Base-by-base conservation (phyloP, 805 yeast genomes). In the Kazachstania africana region DNA sequence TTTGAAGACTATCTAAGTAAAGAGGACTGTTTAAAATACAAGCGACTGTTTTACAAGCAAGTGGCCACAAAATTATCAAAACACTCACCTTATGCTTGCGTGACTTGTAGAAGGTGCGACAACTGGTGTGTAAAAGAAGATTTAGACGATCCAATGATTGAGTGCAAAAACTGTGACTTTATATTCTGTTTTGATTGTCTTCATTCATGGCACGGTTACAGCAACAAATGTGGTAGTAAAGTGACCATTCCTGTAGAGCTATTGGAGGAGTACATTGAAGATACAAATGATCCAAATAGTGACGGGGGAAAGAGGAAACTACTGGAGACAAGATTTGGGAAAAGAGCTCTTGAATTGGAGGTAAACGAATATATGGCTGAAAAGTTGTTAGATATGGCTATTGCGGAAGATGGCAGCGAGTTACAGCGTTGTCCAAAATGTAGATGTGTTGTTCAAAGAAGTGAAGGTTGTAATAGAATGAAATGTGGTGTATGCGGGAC, bases 381-480 rank as follows among this genome's bases (percentile, higher is more conserved):
- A 30, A 47, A 53, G 35, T 38, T 67, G 16, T 63, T 75, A 41
- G 59, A 64, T 25, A 57, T 62, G 22, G 53, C 71, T 31, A 47
- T 74, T 8, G 43, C 40, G 9, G 59, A 62, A 8, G 63, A 59
- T n/a, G 58, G 57, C 2, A 57, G 62, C 2, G 64, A 63, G 19
- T 50, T 68, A 32, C 61, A 59, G 14, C 48, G 59, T 32, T 75
- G 81, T 39, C 81, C 82, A 0, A 48, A 50, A 4, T 75, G 81
- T 43, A 47, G 50, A 12, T 43, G 64, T 2, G 64, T 64, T 5
- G 65, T 72, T 5, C 71, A 72, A 36, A 63, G 71, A 35, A 55
- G 65, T 16, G 79, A 73, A 40, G 83, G 81, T 4, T 75, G 81
- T 47, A 75, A 74, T 43, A 72, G 70, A 43, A 72, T 75, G 76